A percentile compares a stretch with the other conserved stretches of the same genome.
These are phyloP conservation scores for Thermoascus crustaceus DNA, from an alignment of 2,329 filamentous ascomycete genomes.

Conservation along the genomic window DNA sequence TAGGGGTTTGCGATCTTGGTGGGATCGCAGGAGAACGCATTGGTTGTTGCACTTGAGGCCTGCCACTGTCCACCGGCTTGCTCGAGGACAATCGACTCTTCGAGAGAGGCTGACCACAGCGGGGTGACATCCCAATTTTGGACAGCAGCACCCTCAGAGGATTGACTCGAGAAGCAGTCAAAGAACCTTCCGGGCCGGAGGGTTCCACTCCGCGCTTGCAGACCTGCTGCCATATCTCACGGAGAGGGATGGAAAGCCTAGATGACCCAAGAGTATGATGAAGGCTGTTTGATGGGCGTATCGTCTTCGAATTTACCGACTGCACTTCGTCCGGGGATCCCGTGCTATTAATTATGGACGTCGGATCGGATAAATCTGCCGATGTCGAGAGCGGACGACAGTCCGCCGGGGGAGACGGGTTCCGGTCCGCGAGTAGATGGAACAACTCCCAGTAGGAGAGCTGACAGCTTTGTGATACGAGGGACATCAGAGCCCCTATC, in stretches of 20 bases:
- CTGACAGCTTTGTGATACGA: no score
- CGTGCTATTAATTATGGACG: no score
- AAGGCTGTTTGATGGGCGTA: background rate
- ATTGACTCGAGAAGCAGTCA: background rate
- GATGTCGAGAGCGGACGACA: no score
- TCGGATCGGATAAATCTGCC: no score
- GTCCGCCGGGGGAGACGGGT: no score
- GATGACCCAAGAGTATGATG: background rate
- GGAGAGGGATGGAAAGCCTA: slow-evolving; percentile 6
- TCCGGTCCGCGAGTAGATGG: no score
- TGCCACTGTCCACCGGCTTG: background rate
- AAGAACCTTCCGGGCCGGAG: slow-evolving; percentile 6
- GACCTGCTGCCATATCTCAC: slow-evolving; percentile 26
- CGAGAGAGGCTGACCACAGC: background rate
- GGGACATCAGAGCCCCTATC: no score
- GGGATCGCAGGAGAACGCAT: background rate
- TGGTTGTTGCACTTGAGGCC: background rate
- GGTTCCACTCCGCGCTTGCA: slow-evolving; percentile 15
- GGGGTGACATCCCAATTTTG: no score
- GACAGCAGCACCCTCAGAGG: no score
- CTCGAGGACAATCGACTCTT: background rate
- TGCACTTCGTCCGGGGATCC: no score
- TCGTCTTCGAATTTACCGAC: slow-evolving; percentile 2
- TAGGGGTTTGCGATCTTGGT: background rate
- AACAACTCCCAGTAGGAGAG: no score